phyloP scores from a whole-genome alignment of 208 protist genomes.

The Jaenimonas drosophilae region DNA sequence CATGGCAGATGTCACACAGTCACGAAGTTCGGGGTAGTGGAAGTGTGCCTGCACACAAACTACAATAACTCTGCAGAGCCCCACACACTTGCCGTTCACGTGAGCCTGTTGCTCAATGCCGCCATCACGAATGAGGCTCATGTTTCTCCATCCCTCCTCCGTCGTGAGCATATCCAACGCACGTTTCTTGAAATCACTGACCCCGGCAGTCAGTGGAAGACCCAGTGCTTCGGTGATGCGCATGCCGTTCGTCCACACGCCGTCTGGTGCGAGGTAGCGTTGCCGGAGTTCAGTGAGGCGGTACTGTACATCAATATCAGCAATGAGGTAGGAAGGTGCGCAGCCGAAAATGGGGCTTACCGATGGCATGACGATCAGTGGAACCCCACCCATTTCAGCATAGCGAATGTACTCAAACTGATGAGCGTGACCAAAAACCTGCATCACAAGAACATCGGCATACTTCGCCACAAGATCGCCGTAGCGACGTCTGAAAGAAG shows the following conservation, averaged over 20 bases:
- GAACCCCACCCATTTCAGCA: constrained; percentile 9
- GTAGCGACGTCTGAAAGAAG: constrained; percentile 36
- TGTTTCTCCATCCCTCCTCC: constrained; percentile 24
- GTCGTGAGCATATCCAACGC: constrained; percentile 23
- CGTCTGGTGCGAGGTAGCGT: constrained; percentile 27
- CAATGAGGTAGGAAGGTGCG: constrained; percentile 57
- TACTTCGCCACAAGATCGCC: constrained; percentile 32
- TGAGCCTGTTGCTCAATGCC: too few species aligned
- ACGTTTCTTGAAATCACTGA: too few species aligned
- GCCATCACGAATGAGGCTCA: too few species aligned
- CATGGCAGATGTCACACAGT: too few species aligned
- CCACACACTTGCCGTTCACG: too few species aligned
- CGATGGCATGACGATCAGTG: constrained; percentile 39
- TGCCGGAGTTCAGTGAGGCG: constrained; percentile 23
- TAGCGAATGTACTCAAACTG: constrained; percentile 34
- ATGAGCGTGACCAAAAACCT: constrained; percentile 77
- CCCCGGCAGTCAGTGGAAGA: too few species aligned
- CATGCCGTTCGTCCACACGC: constrained; percentile 24
- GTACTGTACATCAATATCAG: constrained; percentile 22
- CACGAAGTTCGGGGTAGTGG: too few species aligned
- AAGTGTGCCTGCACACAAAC: too few species aligned
- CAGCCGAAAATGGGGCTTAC: constrained; percentile 57
- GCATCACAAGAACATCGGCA: constrained; percentile 22
- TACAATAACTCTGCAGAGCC: too few species aligned
- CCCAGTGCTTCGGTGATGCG: constrained; percentile 18